Base-by-base conservation (phyloP, 2,329 filamentous ascomycete genomes). In the Mycosphaerelloides madeirae region DNA sequence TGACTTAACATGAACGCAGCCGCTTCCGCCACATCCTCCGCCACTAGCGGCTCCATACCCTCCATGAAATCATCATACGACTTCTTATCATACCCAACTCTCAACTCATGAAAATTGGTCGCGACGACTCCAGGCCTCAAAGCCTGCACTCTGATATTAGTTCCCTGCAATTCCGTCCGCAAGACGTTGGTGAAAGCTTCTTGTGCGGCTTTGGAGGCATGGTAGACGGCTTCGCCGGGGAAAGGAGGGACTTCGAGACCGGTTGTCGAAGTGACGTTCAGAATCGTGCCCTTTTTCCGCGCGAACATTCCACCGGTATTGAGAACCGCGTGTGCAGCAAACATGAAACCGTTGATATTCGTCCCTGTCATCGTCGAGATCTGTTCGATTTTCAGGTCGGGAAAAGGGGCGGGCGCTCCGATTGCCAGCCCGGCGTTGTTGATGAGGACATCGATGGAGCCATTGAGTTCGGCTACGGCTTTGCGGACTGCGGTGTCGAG, bases 151-250 rank as follows among this genome's bases (percentile, higher is more conserved):
- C 68, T 65, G 43, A 76, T 72, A 48, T 74, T 67, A 0, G 71
- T 73, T 3, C 65, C 69, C 16, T 50, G 57, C 7, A 75, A 54
- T 55, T 79, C 76, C 14, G 65, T 74, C 0, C 74, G 60, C 8
- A 77, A 62, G 1, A 66, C 65, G 43, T 77, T 75, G 0, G 69
- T 71, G 48, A 78, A 76, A 0, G 59, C 73, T 43, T 77, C 73
- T 40, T 73, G 70, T 3, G 61, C 64, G 0, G 72, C 70, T 50
- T 75, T 75, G 48, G 61, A 68, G 3, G 71, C 64, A 46, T 75
- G 72, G 42, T 75, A 73, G 7, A 77, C 70, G 0, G 71, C 67
- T 50, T 76, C 73, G 11, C 73, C 72, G 0, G 68, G 60, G 39
- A 76, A 76, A 0, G 73, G 73, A 0, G 73, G 73, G 0, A 67